These are phyloP conservation scores for Vitis hybrid DNA, from an alignment of 177 flowering plant species.

Conservation along the genomic window DNA sequence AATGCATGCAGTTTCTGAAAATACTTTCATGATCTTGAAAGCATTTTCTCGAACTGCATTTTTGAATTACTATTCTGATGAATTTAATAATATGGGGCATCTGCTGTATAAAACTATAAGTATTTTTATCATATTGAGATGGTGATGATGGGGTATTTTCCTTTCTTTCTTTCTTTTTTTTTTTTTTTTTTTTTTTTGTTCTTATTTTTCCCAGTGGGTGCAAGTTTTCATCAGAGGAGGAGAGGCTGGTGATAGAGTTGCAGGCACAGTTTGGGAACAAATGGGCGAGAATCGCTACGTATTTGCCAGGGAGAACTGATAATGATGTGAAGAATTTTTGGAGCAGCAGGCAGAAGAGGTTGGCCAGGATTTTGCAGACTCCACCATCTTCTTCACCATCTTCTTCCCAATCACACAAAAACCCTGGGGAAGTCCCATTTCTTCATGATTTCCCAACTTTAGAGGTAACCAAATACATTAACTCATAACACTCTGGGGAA, in stretches of 20 bases:
- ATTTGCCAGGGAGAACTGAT: slow-evolving; percentile 81
- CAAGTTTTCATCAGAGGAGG: slow-evolving; percentile 83
- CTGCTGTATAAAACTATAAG: neutral
- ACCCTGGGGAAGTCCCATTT: slow-evolving; percentile 22
- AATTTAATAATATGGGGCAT: too few relatives aligned
- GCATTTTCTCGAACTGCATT: too few relatives aligned
- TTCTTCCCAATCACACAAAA: slow-evolving; percentile 34
- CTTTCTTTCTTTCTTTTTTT: neutral
- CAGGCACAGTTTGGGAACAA: slow-evolving; percentile 86
- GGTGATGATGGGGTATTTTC: neutral
- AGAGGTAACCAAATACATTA: slow-evolving; percentile 33
- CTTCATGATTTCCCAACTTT: slow-evolving; percentile 24
- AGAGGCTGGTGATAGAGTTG: slow-evolving; percentile 80
- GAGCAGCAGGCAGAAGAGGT: slow-evolving; percentile 91
- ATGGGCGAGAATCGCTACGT: slow-evolving; percentile 83
- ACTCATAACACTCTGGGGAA: neutral
- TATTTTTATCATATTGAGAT: neutral
- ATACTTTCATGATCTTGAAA: too few relatives aligned
- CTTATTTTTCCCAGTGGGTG: slow-evolving; percentile 52
- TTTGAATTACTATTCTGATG: too few relatives aligned
- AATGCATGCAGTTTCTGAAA: too few relatives aligned
- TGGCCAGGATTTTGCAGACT: slow-evolving; percentile 65
- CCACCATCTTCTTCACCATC: slow-evolving; percentile 21
- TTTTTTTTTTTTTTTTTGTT: too few relatives aligned
- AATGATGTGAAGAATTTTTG: slow-evolving; percentile 97